A percentile compares a stretch with the other conserved stretches of the same genome.
Conservation (phyloP, 2,329 filamentous ascomycete species). For the Hypoxylon sp. region DNA sequence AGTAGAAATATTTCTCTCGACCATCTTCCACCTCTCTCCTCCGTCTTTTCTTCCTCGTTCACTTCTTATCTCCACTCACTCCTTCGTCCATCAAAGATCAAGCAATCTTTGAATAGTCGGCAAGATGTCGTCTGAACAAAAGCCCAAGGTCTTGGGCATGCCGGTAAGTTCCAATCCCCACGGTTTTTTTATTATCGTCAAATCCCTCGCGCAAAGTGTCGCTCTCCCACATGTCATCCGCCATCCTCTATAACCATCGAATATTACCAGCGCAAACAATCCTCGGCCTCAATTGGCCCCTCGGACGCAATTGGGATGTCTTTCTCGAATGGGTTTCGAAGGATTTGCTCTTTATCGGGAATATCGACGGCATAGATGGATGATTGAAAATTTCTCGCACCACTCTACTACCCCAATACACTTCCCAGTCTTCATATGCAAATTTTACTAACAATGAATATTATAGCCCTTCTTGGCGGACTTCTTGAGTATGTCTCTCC, state of each 20-base stretch:
- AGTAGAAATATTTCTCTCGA: conserved; percentile 54
- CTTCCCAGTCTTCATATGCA: neutral
- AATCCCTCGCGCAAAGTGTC: conserved; percentile 33
- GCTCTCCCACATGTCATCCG: conserved; percentile 1
- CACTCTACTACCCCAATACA: neutral
- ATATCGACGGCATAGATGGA: conserved; percentile 17
- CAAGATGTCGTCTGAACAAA: conserved; percentile 64
- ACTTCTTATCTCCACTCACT: conserved; percentile 68
- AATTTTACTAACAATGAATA: conserved; percentile 48
- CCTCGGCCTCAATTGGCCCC: conserved; percentile 38
- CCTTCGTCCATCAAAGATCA: conserved; percentile 54
- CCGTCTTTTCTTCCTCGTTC: conserved; percentile 25
- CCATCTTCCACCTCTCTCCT: conserved; percentile 36
- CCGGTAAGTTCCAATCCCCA: conserved; percentile 55
- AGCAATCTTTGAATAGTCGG: conserved; percentile 55
- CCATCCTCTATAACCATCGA: conserved; percentile 34
- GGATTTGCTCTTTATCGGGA: conserved; percentile 12
- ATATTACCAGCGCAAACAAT: conserved; percentile 33
- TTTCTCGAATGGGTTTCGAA: conserved; percentile 21
- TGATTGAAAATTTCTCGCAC: conserved; percentile 28
- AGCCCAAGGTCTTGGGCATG: conserved; percentile 71
- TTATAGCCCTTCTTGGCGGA: conserved; percentile 90
- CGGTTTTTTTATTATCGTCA: conserved; percentile 9
- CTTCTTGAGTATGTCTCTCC: conserved; percentile 89
- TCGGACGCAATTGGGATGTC: conserved; percentile 4